These are phyloP conservation scores for Penicillium macrosclerotiorum DNA, from an alignment of 495 filamentous ascomycete genomes.

Conservation along the genomic window DNA sequence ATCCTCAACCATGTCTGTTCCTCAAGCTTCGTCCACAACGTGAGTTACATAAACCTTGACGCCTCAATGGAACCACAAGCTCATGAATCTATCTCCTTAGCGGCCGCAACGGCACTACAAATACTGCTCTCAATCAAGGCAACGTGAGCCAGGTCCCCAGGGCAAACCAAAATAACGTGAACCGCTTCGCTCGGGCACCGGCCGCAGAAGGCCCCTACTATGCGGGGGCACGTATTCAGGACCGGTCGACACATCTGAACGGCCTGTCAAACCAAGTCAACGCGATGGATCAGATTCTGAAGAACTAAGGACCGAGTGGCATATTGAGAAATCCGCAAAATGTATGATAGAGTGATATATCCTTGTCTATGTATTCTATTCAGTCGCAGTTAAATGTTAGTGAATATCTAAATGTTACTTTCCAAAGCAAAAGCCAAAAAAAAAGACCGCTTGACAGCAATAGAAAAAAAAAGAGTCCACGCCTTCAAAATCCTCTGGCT, in stretches of 20 bases:
- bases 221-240: conserved; percentile 31
- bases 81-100: conserved; percentile 14
- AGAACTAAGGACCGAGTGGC: conserved; percentile 2
- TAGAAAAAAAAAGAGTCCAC: too few relatives aligned
- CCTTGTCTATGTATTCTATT: conserved; percentile 34
- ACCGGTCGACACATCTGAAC: conserved; percentile 32
- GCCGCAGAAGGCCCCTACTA: conserved; percentile 42
- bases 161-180: conserved; percentile 24
- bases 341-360: conserved; percentile 5
- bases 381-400: conserved; percentile 3
- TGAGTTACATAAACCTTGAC: neutral
- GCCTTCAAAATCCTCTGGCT: too few relatives aligned
- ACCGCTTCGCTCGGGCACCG: conserved; percentile 32
- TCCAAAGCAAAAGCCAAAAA: neutral
- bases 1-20: conserved; percentile 19
- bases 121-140: conserved; percentile 25
- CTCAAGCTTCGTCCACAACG: conserved; percentile 12
- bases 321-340: conserved; percentile 5
- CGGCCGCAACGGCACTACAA: conserved; percentile 16
- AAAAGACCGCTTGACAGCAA: too few relatives aligned
- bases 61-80: neutral
- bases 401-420: neutral
- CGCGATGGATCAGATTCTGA: conserved; percentile 35
- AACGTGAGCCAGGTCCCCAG: conserved; percentile 34
- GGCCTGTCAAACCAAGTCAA: conserved; percentile 36